Percentiles rank a stretch among this genome's conserved stretches.
Conservation (phyloP, 345 rosid species). For the Leavenworthia alabamica region DNA sequence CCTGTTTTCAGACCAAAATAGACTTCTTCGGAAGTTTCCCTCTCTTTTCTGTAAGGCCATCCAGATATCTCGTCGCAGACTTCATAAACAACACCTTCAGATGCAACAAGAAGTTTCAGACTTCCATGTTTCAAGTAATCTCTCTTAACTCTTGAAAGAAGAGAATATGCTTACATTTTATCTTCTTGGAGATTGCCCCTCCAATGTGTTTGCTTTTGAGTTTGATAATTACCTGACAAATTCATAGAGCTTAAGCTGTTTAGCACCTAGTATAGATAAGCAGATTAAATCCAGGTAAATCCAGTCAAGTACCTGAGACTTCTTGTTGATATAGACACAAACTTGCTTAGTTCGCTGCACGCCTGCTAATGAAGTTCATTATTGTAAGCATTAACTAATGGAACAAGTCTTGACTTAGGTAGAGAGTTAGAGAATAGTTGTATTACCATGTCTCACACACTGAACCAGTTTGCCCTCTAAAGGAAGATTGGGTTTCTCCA, state of each 20-base stretch:
- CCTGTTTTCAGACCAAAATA: slow-evolving; percentile 82
- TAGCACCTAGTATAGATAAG: not conserved
- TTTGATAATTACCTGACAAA: slow-evolving; percentile 27
- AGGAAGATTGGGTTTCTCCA: not conserved
- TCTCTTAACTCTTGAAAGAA: not conserved
- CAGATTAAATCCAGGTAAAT: not conserved
- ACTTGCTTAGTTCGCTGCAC: slow-evolving; percentile 22
- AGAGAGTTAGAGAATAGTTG: not conserved
- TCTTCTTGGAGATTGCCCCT: slow-evolving; percentile 33
- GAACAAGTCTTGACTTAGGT: not conserved
- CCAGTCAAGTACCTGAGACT: slow-evolving; percentile 24
- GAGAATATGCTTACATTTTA: slow-evolving; percentile 20
- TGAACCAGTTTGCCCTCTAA: slow-evolving; percentile 18
- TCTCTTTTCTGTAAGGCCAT: slow-evolving; percentile 77
- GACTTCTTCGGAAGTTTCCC: slow-evolving; percentile 61
- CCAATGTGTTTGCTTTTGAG: slow-evolving; percentile 36
- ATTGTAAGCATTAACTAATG: slow-evolving; percentile 3
- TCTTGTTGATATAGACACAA: slow-evolving; percentile 27
- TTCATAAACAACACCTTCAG: slow-evolving; percentile 65
- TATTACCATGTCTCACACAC: slow-evolving; percentile 17
- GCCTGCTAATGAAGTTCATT: not conserved
- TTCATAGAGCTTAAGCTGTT: not conserved
- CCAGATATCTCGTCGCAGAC: slow-evolving; percentile 66
- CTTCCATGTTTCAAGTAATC: not conserved
- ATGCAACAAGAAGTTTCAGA: slow-evolving; percentile 7